Conservation (phyloP, 2,329 filamentous ascomycete species). For the Aphanocladium album region DNA sequence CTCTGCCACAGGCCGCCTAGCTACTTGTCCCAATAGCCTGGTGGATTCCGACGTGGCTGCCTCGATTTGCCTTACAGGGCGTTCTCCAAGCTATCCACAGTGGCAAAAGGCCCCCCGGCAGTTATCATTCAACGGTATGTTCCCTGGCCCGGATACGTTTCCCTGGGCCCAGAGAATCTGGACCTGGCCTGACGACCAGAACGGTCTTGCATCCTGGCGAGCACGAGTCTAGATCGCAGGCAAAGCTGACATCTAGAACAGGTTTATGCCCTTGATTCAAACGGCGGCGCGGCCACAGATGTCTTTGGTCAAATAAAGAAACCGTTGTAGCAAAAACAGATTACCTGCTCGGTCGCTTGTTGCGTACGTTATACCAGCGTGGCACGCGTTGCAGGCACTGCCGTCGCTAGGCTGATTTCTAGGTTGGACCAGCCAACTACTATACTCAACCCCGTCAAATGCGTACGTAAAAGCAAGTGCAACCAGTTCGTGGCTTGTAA, state of each 20-base stretch:
- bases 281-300: background rate
- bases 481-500: background rate
- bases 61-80: background rate
- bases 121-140: background rate
- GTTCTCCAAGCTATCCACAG: background rate
- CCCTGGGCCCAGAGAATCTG: background rate
- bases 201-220: background rate
- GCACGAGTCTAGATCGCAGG: background rate
- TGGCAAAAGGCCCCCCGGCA: background rate
- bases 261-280: background rate
- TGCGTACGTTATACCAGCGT: background rate
- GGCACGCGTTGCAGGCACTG: background rate
- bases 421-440: background rate
- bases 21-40: background rate
- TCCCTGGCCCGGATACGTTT: too few species aligned
- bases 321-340: background rate
- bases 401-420: background rate
- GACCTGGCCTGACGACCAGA: background rate
- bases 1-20: background rate
- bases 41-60: background rate
- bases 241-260: background rate
- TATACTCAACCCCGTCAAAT: too few species aligned
- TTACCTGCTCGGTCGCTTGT: background rate
- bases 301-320: background rate
- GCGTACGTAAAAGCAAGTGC: background rate